phyloP scores from a whole-genome alignment of 2,329 filamentous ascomycete genomes.

The Penicillium sp. region DNA sequence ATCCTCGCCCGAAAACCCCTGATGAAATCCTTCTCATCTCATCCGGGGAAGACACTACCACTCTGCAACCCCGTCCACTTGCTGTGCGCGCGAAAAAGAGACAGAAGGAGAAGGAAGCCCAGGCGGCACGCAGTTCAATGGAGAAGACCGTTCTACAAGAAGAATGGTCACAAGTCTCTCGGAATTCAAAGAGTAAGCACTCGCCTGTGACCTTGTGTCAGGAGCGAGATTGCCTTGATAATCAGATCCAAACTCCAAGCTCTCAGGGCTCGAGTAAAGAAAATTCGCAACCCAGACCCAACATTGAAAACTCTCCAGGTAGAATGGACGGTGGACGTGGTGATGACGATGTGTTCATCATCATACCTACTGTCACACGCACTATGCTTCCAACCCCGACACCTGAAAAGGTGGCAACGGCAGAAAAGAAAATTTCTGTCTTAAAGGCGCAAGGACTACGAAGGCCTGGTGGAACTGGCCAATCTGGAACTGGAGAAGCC shows the following conservation, averaged over 20 bases:
- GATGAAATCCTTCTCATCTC: slow-evolving; percentile 41
- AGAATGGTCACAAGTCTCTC: slow-evolving; percentile 32
- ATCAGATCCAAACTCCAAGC: slow-evolving; percentile 16
- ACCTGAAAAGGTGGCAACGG: neutral
- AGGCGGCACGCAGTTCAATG: slow-evolving; percentile 11
- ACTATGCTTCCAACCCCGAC: slow-evolving; percentile 36
- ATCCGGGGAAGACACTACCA: slow-evolving; percentile 25
- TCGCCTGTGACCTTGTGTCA: slow-evolving; percentile 27
- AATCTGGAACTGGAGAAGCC: slow-evolving; percentile 26
- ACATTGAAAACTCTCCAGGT: slow-evolving; percentile 11
- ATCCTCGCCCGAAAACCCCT: slow-evolving; percentile 33
- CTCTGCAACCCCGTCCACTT: slow-evolving; percentile 24
- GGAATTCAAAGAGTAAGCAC: slow-evolving; percentile 37
- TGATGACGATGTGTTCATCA: slow-evolving; percentile 38
- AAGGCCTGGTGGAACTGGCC: slow-evolving; percentile 21
- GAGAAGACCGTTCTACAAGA: slow-evolving; percentile 26
- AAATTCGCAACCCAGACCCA: slow-evolving; percentile 18
- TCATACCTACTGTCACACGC: slow-evolving; percentile 45
- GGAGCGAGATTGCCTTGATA: slow-evolving; percentile 18
- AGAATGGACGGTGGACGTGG: slow-evolving; percentile 14
- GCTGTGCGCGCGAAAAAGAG: slow-evolving; percentile 24
- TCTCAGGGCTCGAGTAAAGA: slow-evolving; percentile 26
- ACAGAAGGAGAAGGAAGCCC: slow-evolving; percentile 17
- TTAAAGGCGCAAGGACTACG: slow-evolving; percentile 19
- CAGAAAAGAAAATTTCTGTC: slow-evolving; percentile 17